Conservation (phyloP, 352 stramenopile species). For the Phytophthora kernoviae region DNA sequence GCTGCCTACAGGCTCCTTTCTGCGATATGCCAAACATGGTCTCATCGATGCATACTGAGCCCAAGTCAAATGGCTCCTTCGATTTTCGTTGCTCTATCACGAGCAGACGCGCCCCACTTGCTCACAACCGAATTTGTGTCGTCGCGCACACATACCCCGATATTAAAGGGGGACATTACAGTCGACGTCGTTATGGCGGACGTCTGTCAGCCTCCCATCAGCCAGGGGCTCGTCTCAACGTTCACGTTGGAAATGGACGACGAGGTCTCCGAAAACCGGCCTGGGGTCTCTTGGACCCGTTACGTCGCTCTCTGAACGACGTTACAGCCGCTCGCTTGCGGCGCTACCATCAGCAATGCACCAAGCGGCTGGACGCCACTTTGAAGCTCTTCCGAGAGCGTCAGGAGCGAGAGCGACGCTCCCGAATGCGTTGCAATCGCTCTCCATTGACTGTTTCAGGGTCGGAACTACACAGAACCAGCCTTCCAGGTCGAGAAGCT, state of each 20-base stretch:
- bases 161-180: not conserved
- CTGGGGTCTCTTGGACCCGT: constrained; percentile 7
- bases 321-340: constrained; percentile 48
- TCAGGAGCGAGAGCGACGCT: constrained; percentile 43
- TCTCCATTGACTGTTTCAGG: constrained; percentile 13
- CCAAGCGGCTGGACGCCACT: constrained; percentile 46
- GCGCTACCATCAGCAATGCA: constrained; percentile 54
- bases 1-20: not conserved
- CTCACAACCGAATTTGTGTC: constrained; percentile 32
- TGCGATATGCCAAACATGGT: constrained; percentile 24
- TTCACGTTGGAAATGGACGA: constrained; percentile 47
- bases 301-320: constrained; percentile 33
- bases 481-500: constrained; percentile 6
- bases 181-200: constrained; percentile 18
- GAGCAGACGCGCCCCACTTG: constrained; percentile 14
- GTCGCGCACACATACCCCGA: not conserved
- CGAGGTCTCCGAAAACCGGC: constrained; percentile 2
- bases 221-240: constrained; percentile 33
- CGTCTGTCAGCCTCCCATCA: constrained; percentile 18
- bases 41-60: constrained; percentile 16
- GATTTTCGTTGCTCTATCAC: not conserved
- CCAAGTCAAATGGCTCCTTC: constrained; percentile 15
- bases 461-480: constrained; percentile 6
- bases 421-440: constrained; percentile 14
- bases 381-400: constrained; percentile 51